phyloP scores from a whole-genome alignment of 2,329 filamentous ascomycete genomes.

The Thyridium curvatum region DNA sequence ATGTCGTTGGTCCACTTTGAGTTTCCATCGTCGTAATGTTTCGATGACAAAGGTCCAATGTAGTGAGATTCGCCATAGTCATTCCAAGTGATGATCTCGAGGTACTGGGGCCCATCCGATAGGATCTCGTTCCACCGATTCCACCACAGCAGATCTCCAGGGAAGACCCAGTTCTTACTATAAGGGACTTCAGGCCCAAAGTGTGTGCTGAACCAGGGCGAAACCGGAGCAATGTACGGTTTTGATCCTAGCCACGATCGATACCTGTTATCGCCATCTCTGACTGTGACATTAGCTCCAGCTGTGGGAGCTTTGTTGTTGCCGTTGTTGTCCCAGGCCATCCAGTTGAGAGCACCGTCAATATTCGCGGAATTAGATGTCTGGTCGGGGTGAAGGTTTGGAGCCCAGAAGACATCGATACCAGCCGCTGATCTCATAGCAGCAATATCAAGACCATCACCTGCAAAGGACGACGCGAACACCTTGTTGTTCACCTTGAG shows the following conservation, averaged over 20 bases:
- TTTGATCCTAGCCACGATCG: slow-evolving; percentile 22
- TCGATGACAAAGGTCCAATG: slow-evolving; percentile 39
- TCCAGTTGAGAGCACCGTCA: slow-evolving; percentile 42
- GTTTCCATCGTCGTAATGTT: slow-evolving; percentile 32
- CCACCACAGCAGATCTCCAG: slow-evolving; percentile 51
- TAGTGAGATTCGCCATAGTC: slow-evolving; percentile 52
- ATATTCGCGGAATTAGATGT: slow-evolving; percentile 26
- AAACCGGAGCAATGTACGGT: slow-evolving; percentile 15
- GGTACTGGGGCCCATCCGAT: slow-evolving; percentile 35
- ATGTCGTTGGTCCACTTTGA: slow-evolving; percentile 16
- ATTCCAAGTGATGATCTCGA: slow-evolving; percentile 40
- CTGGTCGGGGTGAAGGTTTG: slow-evolving; percentile 39
- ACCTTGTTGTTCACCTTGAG: slow-evolving; percentile 41
- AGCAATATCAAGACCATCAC: slow-evolving; percentile 36
- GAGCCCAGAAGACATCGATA: slow-evolving; percentile 38
- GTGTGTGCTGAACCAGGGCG: slow-evolving; percentile 42
- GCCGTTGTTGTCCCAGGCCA: slow-evolving; percentile 37
- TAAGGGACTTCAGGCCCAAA: slow-evolving; percentile 34
- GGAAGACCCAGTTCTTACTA: slow-evolving; percentile 52
- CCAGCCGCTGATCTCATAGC: slow-evolving; percentile 35
- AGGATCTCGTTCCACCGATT: slow-evolving; percentile 48
- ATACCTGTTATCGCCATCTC: slow-evolving; percentile 27
- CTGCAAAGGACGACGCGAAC: slow-evolving; percentile 48
- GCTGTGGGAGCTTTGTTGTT: slow-evolving; percentile 41
- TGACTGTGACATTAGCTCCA: slow-evolving; percentile 30